Percentiles rank a stretch among this genome's conserved stretches.
phyloP scores from a whole-genome alignment of 2,329 filamentous ascomycete genomes.

The Fusarium vanettenii region DNA sequence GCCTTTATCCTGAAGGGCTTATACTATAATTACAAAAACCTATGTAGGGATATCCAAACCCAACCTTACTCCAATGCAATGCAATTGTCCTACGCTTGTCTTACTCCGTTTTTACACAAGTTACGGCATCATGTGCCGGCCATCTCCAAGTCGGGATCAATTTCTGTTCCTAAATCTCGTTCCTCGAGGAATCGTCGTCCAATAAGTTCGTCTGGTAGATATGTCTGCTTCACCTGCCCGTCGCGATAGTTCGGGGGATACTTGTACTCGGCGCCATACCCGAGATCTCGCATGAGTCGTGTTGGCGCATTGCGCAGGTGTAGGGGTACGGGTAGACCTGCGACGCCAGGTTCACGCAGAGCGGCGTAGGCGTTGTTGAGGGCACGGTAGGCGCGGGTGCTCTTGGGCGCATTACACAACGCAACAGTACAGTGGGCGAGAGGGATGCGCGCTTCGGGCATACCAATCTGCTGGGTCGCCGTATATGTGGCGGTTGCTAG shows the following conservation, averaged over 20 bases:
- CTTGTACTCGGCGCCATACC: constrained; percentile 92
- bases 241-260: constrained; percentile 93
- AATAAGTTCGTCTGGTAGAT: constrained; percentile 81
- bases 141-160: constrained; percentile 76
- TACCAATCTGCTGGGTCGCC: constrained; percentile 91
- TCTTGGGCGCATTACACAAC: constrained; percentile 84
- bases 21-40: constrained; percentile 20
- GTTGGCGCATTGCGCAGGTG: constrained; percentile 95
- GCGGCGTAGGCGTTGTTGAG: constrained; percentile 84
- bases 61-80: constrained; percentile 19
- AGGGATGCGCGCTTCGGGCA: constrained; percentile 94
- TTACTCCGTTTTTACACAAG: constrained; percentile 6
- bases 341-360: constrained; percentile 84
- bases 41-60: constrained; percentile 8
- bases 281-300: constrained; percentile 90
- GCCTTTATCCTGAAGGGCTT: constrained; percentile 7
- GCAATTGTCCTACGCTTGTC: constrained; percentile 11
- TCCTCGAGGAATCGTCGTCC: constrained; percentile 83
- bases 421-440: constrained; percentile 89
- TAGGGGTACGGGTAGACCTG: constrained; percentile 82
- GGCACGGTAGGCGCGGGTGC: constrained; percentile 85
- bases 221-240: constrained; percentile 86
- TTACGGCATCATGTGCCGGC: constrained; percentile 30
- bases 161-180: constrained; percentile 78
- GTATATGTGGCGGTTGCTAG: constrained; percentile 89